These are phyloP conservation scores for Candida silvatica DNA, from an alignment of 805 yeast species.

Conservation along the genomic window DNA sequence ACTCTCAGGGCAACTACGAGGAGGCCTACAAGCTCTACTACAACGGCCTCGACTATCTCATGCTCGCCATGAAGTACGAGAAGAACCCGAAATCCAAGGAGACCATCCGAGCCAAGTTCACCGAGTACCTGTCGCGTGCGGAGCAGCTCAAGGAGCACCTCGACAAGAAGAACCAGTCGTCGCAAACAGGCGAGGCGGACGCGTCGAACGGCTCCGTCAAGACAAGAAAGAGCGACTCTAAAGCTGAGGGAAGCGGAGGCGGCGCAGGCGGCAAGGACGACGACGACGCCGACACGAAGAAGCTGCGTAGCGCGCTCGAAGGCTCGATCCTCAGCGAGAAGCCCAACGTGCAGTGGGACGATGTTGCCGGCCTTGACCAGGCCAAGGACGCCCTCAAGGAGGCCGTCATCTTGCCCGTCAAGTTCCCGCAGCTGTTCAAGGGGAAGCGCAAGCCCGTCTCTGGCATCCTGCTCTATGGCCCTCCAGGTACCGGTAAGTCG, in stretches of 20 bases:
- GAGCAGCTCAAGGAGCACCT: slow-evolving; percentile 88
- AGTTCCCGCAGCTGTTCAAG: slow-evolving; percentile 89
- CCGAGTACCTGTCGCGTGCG: slow-evolving; percentile 87
- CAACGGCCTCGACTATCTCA: slow-evolving; percentile 87
- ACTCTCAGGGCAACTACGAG: slow-evolving; percentile 79
- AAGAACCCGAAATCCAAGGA: slow-evolving; percentile 87
- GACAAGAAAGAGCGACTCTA: slow-evolving; percentile 33
- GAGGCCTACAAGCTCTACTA: slow-evolving; percentile 92
- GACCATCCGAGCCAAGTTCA: slow-evolving; percentile 77
- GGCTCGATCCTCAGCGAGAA: slow-evolving; percentile 88
- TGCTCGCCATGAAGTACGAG: slow-evolving; percentile 93
- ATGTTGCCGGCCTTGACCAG: slow-evolving; percentile 89
- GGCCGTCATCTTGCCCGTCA: slow-evolving; percentile 93
- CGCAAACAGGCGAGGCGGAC: slow-evolving; percentile 41
- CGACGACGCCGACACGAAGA: slow-evolving; percentile 77
- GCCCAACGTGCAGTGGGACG: slow-evolving; percentile 91
- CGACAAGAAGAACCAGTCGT: slow-evolving; percentile 45
- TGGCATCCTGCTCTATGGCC: slow-evolving; percentile 84
- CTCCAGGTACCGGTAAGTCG: slow-evolving; percentile 98
- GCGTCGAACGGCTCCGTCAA: slow-evolving; percentile 51
- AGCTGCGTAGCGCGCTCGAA: slow-evolving; percentile 81
- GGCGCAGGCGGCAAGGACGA: too few relatives aligned
- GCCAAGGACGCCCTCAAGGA: slow-evolving; percentile 97
- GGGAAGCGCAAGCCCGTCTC: slow-evolving; percentile 91
- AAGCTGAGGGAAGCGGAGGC: slow-evolving; percentile 35